A percentile compares a stretch with the other conserved stretches of the same genome.
phyloP scores from a whole-genome alignment of 768 basidiomycete species.

The Lentinula boryana region DNA sequence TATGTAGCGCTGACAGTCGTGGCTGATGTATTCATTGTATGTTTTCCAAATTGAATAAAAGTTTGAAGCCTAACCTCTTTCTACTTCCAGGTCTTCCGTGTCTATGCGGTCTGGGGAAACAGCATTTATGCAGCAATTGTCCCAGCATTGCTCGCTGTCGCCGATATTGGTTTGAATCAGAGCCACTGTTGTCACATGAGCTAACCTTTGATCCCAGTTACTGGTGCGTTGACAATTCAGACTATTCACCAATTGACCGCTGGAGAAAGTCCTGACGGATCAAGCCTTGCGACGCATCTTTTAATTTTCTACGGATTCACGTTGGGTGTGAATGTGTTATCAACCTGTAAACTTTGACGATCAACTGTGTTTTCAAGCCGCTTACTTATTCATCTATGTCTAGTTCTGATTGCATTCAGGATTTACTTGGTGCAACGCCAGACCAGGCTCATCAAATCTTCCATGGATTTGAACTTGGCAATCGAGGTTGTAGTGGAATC shows the following conservation, averaged over 20 bases:
- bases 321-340: slow-evolving; percentile 9
- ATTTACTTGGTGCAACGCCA: slow-evolving; percentile 9
- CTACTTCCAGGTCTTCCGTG: slow-evolving; percentile 8
- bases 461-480: slow-evolving; percentile 8
- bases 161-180: slow-evolving; percentile 9
- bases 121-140: neutral
- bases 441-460: neutral
- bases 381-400: neutral
- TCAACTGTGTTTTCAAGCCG: neutral
- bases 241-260: slow-evolving; percentile 9
- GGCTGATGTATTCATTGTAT: slow-evolving; percentile 12
- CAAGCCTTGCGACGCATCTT: slow-evolving; percentile 7
- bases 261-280: slow-evolving; percentile 10
- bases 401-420: slow-evolving; percentile 11
- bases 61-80: neutral
- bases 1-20: slow-evolving; percentile 13
- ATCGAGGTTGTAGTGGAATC: slow-evolving; percentile 12
- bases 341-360: slow-evolving; percentile 4
- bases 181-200: neutral
- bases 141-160: slow-evolving; percentile 8
- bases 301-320: slow-evolving; percentile 11
- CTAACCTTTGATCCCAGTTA: slow-evolving; percentile 2
- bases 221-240: slow-evolving; percentile 9
- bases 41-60: neutral
- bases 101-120: slow-evolving; percentile 8